Percentiles rank a stretch among this genome's conserved stretches.
Conservation (phyloP, 768 basidiomycete species). For the Psilocybe cyanescens region DNA sequence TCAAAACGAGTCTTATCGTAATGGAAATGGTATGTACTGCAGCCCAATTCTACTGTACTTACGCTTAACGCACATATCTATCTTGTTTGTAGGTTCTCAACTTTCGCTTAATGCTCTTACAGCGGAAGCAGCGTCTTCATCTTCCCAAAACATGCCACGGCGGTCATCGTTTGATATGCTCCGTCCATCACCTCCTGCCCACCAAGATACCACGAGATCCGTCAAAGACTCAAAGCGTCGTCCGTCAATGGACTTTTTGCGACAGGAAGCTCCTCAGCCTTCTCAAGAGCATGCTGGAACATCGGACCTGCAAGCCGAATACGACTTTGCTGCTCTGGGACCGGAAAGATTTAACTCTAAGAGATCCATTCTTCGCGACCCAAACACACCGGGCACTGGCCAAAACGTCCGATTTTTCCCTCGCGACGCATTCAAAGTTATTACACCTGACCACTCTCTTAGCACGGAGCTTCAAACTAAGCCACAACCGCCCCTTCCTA, state of each 20-base stretch:
- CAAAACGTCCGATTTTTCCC: slow-evolving; percentile 82
- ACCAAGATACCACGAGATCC: slow-evolving; percentile 27
- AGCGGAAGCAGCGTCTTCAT: slow-evolving; percentile 17
- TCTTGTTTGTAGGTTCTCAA: slow-evolving; percentile 31
- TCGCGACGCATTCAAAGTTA: slow-evolving; percentile 64
- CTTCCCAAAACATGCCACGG: slow-evolving; percentile 20
- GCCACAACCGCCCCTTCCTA: slow-evolving; percentile 30
- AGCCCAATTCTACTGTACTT: not conserved
- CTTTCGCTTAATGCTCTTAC: slow-evolving; percentile 29
- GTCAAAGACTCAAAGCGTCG: slow-evolving; percentile 30
- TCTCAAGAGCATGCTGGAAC: slow-evolving; percentile 19
- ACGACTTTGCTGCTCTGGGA: slow-evolving; percentile 30
- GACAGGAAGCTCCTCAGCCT: slow-evolving; percentile 26
- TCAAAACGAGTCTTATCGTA: slow-evolving; percentile 38
- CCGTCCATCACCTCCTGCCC: slow-evolving; percentile 23
- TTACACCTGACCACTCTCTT: slow-evolving; percentile 66
- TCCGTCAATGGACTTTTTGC: slow-evolving; percentile 44
- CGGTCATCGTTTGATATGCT: slow-evolving; percentile 39
- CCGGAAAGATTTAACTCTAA: slow-evolving; percentile 53
- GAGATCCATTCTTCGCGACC: slow-evolving; percentile 74
- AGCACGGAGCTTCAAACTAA: slow-evolving; percentile 41
- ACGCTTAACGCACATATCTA: not conserved
- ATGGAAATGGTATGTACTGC: slow-evolving; percentile 40
- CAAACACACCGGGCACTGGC: slow-evolving; percentile 76
- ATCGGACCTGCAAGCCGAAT: slow-evolving; percentile 26